Base-by-base conservation (phyloP, 352 stramenopile species). In the Chrysophaeum taylorii region DNA sequence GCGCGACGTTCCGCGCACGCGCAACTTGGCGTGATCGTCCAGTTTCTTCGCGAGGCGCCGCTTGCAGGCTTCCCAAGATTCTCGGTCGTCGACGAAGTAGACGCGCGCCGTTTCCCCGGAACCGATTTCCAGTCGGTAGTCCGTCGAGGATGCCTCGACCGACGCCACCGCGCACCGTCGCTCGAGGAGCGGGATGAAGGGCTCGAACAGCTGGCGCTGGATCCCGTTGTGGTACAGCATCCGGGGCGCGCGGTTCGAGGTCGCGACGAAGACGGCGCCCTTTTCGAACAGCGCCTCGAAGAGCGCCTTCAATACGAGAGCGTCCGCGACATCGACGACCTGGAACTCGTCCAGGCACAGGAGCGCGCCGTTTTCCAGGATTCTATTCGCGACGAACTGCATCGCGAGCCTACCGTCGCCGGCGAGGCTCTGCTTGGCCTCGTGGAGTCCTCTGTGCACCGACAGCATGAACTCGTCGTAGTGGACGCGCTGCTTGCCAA, bases 321-420 rank as follows among this genome's bases (percentile, higher is more conserved):
- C 94, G 78, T 98, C 93, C 0, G 92, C 94, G 39, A 99, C 90
- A 76, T 98, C 94, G 0, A 90, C 98, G 23, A 99, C 82, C 81
- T 91, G 78, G 73, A 89, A 85, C 73, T 87, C 83, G 71, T 88
- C 94, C 50, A 98, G 96, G 78, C 90, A 97, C 37, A 98, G 78
- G 39, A 98, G 41, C 71, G 85, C 84, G 64, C 79, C 92, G 70
- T 92, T 83, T 36, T 82, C 52, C 9, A 85, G 84, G 21, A 94
- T 89, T 73, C 87, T 78, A 37, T 90, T 78, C 0, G 75, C 78
- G 18, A 79, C 80, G 23, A 38, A 67, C 54, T 52, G 74, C 42
- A 76, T 31, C 27, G 29, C 45, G 21, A 33, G 2, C 18, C 33
- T 9, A 14, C 69, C 72, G 0, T 68, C 50, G 23, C 76, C 66